These are phyloP conservation scores for Adansonia rubrostipa DNA, from an alignment of 441 rosid genomes.

Conservation along the genomic window DNA sequence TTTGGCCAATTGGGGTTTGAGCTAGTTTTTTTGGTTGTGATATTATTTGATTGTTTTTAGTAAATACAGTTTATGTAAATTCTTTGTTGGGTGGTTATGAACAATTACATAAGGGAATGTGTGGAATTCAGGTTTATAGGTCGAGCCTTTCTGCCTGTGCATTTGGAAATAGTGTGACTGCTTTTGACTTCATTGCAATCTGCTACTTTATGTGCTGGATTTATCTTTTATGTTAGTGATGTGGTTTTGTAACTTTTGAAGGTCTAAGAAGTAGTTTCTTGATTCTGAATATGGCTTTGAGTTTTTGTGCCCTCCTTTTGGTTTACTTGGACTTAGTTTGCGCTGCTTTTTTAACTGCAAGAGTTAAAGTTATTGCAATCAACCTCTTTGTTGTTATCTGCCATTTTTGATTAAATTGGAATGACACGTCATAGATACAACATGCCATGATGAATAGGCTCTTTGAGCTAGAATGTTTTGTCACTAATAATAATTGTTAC, in stretches of 20 bases:
- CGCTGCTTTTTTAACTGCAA: neutral
- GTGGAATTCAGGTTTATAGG: neutral
- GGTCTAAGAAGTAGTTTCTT: neutral
- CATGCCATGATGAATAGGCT: neutral
- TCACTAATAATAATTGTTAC: conserved; percentile 1
- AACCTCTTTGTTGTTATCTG: neutral
- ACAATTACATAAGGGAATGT: neutral
- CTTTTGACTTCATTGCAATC: neutral
- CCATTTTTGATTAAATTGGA: neutral
- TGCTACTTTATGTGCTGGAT: neutral
- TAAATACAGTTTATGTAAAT: neutral
- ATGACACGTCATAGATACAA: neutral
- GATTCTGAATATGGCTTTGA: neutral
- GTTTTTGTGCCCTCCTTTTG: neutral
- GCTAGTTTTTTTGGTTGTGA: neutral
- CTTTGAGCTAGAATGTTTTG: neutral
- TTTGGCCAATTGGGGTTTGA: conserved; percentile 2
- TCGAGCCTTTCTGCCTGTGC: neutral
- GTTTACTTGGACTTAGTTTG: neutral
- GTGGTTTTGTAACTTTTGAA: neutral
- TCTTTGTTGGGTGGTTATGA: neutral
- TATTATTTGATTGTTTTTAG: conserved; percentile 11
- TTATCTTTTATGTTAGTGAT: neutral
- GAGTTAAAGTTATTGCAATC: neutral
- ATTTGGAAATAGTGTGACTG: neutral